Conservation (phyloP, 176 grass and related monocot species). For the Typha latifolia region DNA sequence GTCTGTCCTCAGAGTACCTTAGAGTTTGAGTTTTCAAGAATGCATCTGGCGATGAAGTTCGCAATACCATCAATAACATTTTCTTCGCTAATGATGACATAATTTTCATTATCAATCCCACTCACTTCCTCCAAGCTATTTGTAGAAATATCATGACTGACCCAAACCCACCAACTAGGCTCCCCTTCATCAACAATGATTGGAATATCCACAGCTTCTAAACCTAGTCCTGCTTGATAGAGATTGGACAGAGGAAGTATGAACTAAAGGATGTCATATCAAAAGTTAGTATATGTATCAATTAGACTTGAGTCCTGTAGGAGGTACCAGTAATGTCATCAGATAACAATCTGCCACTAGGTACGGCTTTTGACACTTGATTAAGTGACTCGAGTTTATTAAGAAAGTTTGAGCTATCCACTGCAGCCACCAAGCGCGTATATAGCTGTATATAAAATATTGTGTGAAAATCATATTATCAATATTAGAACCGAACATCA, state of each 20-base stretch:
- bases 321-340: slow-evolving; percentile 40
- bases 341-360: slow-evolving; percentile 11
- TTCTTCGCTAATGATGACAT: slow-evolving; percentile 78
- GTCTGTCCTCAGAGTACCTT: slow-evolving; percentile 42
- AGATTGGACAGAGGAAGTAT: slow-evolving; percentile 6
- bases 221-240: slow-evolving; percentile 22
- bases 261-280: neutral
- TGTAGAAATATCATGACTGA: slow-evolving; percentile 41
- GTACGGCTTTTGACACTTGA: slow-evolving; percentile 22
- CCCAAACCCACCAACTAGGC: slow-evolving; percentile 77
- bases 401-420: slow-evolving; percentile 59
- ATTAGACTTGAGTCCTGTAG: slow-evolving; percentile 1
- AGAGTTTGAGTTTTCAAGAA: slow-evolving; percentile 83
- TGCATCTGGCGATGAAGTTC: slow-evolving; percentile 79
- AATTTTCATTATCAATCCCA: slow-evolving; percentile 83
- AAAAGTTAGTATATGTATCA: slow-evolving; percentile 17
- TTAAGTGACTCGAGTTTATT: slow-evolving; percentile 52
- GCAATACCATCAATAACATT: slow-evolving; percentile 83
- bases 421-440: slow-evolving; percentile 47
- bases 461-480: neutral
- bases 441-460: slow-evolving; percentile 50
- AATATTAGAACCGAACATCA: too few species aligned
- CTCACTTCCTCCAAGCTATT: slow-evolving; percentile 75
- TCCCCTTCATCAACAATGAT: slow-evolving; percentile 42
- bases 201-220: slow-evolving; percentile 42